Conservation (phyloP, 306 rosid species). For the Malus sylvestris region DNA sequence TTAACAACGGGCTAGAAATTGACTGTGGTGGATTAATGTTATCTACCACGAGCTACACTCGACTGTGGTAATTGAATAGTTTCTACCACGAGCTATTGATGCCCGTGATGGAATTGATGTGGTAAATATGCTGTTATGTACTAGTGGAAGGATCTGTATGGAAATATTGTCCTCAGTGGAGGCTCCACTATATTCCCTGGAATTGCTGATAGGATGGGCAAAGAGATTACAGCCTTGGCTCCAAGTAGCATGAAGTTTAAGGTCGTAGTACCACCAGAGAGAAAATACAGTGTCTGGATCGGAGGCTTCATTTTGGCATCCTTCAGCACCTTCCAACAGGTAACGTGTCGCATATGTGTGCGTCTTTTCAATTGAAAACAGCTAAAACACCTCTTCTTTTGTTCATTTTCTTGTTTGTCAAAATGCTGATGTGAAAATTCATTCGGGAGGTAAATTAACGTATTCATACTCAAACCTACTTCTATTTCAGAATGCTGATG, state of each 20-base stretch:
- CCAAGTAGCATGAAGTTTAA: conserved; percentile 96
- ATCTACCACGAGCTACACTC: too few relatives aligned
- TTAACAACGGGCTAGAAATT: too few relatives aligned
- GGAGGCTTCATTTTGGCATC: conserved; percentile 97
- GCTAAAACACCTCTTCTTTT: background rate
- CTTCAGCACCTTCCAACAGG: conserved; percentile 99
- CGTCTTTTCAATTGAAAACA: background rate
- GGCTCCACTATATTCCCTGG: conserved; percentile 97
- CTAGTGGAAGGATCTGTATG: too few relatives aligned
- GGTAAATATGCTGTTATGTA: too few relatives aligned
- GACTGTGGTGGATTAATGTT: too few relatives aligned
- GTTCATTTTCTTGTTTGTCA: background rate
- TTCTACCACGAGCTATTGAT: too few relatives aligned
- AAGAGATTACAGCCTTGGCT: conserved; percentile 89
- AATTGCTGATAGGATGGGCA: conserved; percentile 97
- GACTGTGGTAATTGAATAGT: too few relatives aligned
- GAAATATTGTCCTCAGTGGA: background rate
- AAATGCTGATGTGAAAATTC: background rate
- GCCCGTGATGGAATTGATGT: too few relatives aligned
- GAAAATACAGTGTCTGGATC: conserved; percentile 96
- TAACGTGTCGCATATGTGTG: conserved; percentile 5
- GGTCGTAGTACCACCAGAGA: conserved; percentile 95
- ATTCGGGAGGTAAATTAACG: too few relatives aligned
- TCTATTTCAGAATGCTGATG: too few relatives aligned
- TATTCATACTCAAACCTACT: background rate